phyloP scores from a whole-genome alignment of 2,329 filamentous ascomycete genomes.

The Fusarium ambrosium region DNA sequence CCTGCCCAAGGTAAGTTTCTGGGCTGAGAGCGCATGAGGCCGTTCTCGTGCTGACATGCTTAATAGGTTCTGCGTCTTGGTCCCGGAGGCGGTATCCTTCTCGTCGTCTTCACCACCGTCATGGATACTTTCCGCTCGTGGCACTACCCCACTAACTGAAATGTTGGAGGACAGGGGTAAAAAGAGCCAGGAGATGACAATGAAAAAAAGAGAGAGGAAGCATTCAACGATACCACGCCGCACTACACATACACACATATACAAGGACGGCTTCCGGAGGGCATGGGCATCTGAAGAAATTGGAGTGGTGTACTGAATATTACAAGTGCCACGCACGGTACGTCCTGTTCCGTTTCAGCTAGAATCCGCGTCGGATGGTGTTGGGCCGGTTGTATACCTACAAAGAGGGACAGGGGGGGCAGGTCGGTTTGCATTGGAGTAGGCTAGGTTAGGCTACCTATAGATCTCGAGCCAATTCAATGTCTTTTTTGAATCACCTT shows the following conservation, averaged over 20 bases:
- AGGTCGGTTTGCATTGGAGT: conserved; percentile 30
- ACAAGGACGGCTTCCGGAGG: conserved; percentile 21
- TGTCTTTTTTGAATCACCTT: conserved; percentile 5
- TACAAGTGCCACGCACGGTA: conserved; percentile 14
- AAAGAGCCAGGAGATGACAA: conserved; percentile 9
- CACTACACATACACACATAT: conserved; percentile 10
- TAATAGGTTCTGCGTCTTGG: conserved; percentile 62
- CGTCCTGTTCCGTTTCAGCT: conserved; percentile 12
- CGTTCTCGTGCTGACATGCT: conserved; percentile 11
- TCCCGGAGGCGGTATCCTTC: conserved; percentile 75
- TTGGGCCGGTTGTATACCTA: conserved; percentile 29
- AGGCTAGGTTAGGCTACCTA: conserved; percentile 25
- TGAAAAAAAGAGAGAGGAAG: conserved; percentile 7
- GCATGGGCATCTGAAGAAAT: conserved; percentile 2
- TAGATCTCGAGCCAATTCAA: conserved; percentile 32
- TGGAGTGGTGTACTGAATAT: conserved; percentile 22
- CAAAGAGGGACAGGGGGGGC: conserved; percentile 1
- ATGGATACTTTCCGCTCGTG: conserved; percentile 90
- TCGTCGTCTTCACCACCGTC: conserved; percentile 88
- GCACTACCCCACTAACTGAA: conserved; percentile 46
- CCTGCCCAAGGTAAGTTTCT: conserved; percentile 88
- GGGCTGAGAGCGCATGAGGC: neutral
- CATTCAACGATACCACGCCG: conserved; percentile 36
- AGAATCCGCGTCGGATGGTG: conserved; percentile 21
- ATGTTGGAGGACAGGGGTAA: conserved; percentile 13